phyloP scores from a whole-genome alignment of 139 green algal species.

The Yamagishiella unicocca region DNA sequence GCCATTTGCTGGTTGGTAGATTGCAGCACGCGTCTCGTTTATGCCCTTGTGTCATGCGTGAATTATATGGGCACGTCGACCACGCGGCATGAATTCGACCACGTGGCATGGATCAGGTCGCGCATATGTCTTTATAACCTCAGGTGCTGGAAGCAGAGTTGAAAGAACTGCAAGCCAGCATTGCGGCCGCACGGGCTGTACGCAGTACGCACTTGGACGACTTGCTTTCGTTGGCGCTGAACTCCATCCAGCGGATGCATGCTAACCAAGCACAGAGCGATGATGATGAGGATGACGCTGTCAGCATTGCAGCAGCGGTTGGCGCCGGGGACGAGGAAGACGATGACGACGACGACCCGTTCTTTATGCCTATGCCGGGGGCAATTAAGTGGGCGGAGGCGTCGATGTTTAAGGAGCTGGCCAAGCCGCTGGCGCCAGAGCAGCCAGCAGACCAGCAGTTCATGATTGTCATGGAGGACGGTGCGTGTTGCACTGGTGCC shows the following conservation, averaged over 20 bases:
- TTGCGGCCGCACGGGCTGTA: not conserved
- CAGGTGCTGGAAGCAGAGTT: conserved; percentile 11
- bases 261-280: not conserved
- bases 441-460: conserved; percentile 49
- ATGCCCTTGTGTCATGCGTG: too few relatives aligned
- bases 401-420: conserved; percentile 58
- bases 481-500: not conserved
- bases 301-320: not conserved
- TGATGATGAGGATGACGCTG: conserved; percentile 12
- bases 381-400: conserved; percentile 61
- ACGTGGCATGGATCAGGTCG: too few relatives aligned
- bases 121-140: too few relatives aligned
- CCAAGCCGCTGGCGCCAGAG: conserved; percentile 52
- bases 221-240: conserved; percentile 35
- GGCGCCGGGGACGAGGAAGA: not conserved
- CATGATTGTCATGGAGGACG: conserved; percentile 58
- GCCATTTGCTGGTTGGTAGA: too few relatives aligned
- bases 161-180: not conserved
- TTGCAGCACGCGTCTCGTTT: too few relatives aligned
- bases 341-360: conserved; percentile 61
- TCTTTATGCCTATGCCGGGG: conserved; percentile 61
- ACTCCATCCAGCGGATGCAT: conserved; percentile 57
- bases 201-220: not conserved
- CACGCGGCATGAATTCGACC: too few relatives aligned
- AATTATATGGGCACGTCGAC: too few relatives aligned